Conservation (phyloP, 306 rosid species). For the Ceratonia siliqua region DNA sequence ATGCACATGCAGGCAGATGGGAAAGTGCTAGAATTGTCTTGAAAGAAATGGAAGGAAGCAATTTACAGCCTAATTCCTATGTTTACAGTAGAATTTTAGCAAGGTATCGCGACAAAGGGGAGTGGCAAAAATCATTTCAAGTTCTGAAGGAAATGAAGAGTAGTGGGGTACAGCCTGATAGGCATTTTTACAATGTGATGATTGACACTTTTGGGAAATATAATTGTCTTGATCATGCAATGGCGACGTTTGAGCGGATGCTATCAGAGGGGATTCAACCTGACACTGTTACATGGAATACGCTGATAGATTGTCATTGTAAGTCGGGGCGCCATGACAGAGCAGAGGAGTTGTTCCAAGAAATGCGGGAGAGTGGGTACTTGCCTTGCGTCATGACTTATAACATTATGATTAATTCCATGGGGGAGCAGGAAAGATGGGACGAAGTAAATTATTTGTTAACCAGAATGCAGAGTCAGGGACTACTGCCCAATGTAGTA, state of each 20-base stretch:
- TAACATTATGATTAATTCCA: conserved; percentile 80
- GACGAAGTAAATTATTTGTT: conserved; percentile 65
- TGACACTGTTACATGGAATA: conserved; percentile 85
- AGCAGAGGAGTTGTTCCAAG: conserved; percentile 76
- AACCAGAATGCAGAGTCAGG: conserved; percentile 78
- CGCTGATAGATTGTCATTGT: conserved; percentile 77
- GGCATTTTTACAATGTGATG: conserved; percentile 94
- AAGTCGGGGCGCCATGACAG: conserved; percentile 63
- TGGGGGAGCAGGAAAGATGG: conserved; percentile 87
- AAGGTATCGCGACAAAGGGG: conserved; percentile 76
- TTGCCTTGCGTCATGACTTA: conserved; percentile 68
- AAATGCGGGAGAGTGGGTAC: conserved; percentile 78
- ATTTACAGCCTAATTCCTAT: conserved; percentile 71
- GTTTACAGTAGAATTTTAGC: conserved; percentile 80
- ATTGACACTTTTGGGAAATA: conserved; percentile 88
- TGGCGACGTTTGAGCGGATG: conserved; percentile 77
- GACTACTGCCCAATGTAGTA: conserved; percentile 77
- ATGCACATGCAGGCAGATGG: conserved; percentile 80
- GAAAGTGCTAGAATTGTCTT: conserved; percentile 85
- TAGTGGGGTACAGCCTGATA: conserved; percentile 73
- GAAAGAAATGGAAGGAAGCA: conserved; percentile 81
- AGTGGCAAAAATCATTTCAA: conserved; percentile 91
- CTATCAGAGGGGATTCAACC: conserved; percentile 73
- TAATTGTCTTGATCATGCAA: conserved; percentile 81
- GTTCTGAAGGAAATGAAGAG: conserved; percentile 86